These are phyloP conservation scores for Venturia asperata DNA, from an alignment of 2,329 filamentous ascomycete species.

Conservation along the genomic window DNA sequence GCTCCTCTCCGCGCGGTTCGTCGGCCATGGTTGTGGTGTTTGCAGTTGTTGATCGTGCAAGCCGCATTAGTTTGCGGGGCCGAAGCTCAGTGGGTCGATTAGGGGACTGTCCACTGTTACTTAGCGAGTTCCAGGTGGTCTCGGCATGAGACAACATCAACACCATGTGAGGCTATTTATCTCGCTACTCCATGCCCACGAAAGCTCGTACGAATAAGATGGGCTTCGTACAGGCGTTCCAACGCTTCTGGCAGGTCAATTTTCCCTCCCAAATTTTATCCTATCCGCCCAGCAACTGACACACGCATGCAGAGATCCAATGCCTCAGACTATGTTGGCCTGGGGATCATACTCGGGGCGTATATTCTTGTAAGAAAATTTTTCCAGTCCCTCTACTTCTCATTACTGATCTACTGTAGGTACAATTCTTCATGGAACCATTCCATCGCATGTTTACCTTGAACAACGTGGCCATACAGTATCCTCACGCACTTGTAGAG, in stretches of 20 bases:
- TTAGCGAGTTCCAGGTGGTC: neutral
- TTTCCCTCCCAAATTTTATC: neutral
- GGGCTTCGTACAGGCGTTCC: neutral
- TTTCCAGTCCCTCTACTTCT: slow-evolving; percentile 20
- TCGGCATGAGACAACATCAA: neutral
- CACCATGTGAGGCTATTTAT: neutral
- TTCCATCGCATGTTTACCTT: slow-evolving; percentile 95
- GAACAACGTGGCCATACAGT: slow-evolving; percentile 75
- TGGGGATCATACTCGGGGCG: slow-evolving; percentile 59
- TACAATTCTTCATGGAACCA: slow-evolving; percentile 65
- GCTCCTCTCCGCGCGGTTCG: neutral
- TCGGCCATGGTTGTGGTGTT: slow-evolving; percentile 3
- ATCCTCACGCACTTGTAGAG: slow-evolving; percentile 76
- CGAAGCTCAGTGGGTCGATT: neutral
- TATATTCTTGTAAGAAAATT: slow-evolving; percentile 53
- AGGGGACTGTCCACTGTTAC: neutral
- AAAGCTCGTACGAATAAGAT: neutral
- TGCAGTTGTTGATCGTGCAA: neutral
- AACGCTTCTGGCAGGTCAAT: slow-evolving; percentile 11
- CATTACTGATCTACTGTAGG: slow-evolving; percentile 35
- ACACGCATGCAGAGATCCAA: slow-evolving; percentile 58
- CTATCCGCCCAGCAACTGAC: neutral
- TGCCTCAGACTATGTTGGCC: slow-evolving; percentile 78
- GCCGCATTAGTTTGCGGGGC: neutral
- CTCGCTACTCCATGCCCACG: neutral